A percentile compares a stretch with the other conserved stretches of the same genome.
Conservation (phyloP, 2,329 filamentous ascomycete genomes). For the Pseudogymnoascus pannorum region DNA sequence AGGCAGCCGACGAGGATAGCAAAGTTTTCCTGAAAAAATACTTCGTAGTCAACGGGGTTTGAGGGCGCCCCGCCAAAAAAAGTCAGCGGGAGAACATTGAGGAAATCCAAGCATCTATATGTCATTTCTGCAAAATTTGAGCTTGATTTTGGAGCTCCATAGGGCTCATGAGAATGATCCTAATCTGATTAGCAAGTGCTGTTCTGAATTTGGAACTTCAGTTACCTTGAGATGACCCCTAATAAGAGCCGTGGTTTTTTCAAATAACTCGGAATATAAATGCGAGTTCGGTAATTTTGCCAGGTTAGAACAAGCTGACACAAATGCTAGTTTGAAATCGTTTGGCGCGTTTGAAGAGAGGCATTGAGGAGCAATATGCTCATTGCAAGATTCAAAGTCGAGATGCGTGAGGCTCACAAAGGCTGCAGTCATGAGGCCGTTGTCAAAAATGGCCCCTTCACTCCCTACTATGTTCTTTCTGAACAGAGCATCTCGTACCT, state of each 20-base stretch:
- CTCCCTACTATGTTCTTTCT: slow-evolving; percentile 40
- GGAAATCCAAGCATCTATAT: slow-evolving; percentile 49
- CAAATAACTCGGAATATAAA: slow-evolving; percentile 48
- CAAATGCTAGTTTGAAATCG: slow-evolving; percentile 54
- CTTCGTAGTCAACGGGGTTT: slow-evolving; percentile 30
- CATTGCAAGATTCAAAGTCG: slow-evolving; percentile 51
- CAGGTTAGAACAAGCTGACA: slow-evolving; percentile 57
- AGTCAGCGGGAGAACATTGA: slow-evolving; percentile 46
- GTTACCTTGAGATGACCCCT: slow-evolving; percentile 48
- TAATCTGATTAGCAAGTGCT: background rate
- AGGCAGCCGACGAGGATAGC: slow-evolving; percentile 26
- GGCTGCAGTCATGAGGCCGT: slow-evolving; percentile 57
- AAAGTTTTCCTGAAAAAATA: slow-evolving; percentile 27
- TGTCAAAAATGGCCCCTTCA: slow-evolving; percentile 49
- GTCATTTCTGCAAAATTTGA: slow-evolving; percentile 39
- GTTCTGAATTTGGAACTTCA: slow-evolving; percentile 1
- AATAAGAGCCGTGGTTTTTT: slow-evolving; percentile 48
- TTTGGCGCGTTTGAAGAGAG: slow-evolving; percentile 49
- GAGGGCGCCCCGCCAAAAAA: slow-evolving; percentile 38
- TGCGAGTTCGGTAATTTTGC: slow-evolving; percentile 43
- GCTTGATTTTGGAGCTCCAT: slow-evolving; percentile 33
- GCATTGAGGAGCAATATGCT: slow-evolving; percentile 49
- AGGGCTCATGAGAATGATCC: slow-evolving; percentile 30
- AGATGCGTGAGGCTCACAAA: slow-evolving; percentile 59
- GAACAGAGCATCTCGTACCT: slow-evolving; percentile 60